Percentiles rank a stretch among this genome's conserved stretches.
phyloP scores from a whole-genome alignment of 139 green algal genomes.

The Chlorella sp. region DNA sequence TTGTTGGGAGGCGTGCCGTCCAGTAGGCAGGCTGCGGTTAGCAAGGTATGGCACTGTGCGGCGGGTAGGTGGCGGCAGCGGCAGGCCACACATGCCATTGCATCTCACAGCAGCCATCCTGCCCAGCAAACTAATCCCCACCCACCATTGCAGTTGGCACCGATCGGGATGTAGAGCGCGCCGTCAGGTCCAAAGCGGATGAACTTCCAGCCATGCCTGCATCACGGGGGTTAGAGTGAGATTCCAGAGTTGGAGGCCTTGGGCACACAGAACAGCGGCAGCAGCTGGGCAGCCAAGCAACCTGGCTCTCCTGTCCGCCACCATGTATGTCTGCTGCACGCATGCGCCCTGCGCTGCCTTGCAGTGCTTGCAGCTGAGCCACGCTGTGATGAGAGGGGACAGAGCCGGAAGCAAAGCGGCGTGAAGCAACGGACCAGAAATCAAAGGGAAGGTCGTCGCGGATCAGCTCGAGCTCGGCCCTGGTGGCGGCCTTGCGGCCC shows the following conservation, averaged over 20 bases:
- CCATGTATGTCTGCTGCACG: too few species aligned
- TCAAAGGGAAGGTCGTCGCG: constrained; percentile 23
- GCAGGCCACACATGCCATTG: background rate
- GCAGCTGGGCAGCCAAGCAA: too few species aligned
- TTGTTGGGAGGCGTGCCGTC: constrained; percentile 9
- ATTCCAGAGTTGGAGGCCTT: too few species aligned
- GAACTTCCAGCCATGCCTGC: constrained; percentile 38
- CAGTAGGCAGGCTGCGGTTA: constrained; percentile 28
- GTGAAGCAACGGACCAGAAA: background rate
- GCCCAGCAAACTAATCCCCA: background rate
- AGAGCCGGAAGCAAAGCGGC: too few species aligned
- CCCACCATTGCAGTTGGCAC: constrained; percentile 5
- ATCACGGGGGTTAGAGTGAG: background rate
- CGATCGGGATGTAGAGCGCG: constrained; percentile 44
- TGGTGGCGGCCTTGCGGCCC: background rate
- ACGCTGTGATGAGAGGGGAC: too few species aligned
- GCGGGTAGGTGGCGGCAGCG: background rate
- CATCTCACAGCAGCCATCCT: background rate
- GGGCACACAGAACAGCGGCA: too few species aligned
- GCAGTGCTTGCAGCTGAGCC: too few species aligned
- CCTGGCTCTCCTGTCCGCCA: too few species aligned
- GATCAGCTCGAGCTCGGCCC: background rate
- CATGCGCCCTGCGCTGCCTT: too few species aligned
- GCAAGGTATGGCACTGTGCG: background rate
- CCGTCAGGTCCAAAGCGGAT: constrained; percentile 44